Evolutionary conservation across 495 filamentous ascomycete species (phyloP).

Genomic region (Aspergillus steynii): DNA sequence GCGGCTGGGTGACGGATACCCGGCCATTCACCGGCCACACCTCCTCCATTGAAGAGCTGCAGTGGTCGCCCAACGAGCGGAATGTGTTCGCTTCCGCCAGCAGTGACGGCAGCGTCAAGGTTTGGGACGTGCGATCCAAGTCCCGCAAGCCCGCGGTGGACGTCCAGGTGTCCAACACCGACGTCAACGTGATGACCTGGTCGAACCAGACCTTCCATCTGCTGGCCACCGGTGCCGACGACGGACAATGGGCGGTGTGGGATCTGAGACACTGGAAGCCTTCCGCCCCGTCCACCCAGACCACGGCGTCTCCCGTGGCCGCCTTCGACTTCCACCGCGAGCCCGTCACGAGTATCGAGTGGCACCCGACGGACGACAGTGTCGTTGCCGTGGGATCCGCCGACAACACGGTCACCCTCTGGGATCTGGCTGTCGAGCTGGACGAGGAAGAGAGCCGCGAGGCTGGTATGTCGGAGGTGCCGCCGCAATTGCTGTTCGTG

Average conservation of each 20-base stretch:
- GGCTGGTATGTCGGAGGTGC: conserved; percentile 83
- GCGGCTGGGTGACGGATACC: conserved; percentile 81
- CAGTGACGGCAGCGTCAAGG: conserved; percentile 88
- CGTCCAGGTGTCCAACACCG: conserved; percentile 77
- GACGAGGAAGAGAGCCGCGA: conserved; percentile 96
- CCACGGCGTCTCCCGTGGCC: conserved; percentile 69
- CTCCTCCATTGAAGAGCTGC: conserved; percentile 87
- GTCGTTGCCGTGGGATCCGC: conserved; percentile 90
- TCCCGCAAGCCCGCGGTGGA: conserved; percentile 79
- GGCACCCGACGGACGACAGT: conserved; percentile 95
- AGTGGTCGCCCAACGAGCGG: conserved; percentile 90
- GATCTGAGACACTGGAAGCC: conserved; percentile 94
- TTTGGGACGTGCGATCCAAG: conserved; percentile 93
- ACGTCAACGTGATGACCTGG: conserved; percentile 97
- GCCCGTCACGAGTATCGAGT: conserved; percentile 93
- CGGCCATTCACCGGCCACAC: conserved; percentile 79
- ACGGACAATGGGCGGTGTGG: conserved; percentile 95
- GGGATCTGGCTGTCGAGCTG: conserved; percentile 95
- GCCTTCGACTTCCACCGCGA: conserved; percentile 93
- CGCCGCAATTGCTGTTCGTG: conserved; percentile 92
- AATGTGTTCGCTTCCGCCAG: conserved; percentile 93
- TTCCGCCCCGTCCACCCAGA: conserved; percentile 38
- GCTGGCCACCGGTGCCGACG: conserved; percentile 89
- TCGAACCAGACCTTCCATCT: conserved; percentile 81
- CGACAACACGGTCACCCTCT: conserved; percentile 91